These are phyloP conservation scores for Rhodotorula mucilaginosa DNA, from an alignment of 1,284 basidiomycete species.

Conservation along the genomic window DNA sequence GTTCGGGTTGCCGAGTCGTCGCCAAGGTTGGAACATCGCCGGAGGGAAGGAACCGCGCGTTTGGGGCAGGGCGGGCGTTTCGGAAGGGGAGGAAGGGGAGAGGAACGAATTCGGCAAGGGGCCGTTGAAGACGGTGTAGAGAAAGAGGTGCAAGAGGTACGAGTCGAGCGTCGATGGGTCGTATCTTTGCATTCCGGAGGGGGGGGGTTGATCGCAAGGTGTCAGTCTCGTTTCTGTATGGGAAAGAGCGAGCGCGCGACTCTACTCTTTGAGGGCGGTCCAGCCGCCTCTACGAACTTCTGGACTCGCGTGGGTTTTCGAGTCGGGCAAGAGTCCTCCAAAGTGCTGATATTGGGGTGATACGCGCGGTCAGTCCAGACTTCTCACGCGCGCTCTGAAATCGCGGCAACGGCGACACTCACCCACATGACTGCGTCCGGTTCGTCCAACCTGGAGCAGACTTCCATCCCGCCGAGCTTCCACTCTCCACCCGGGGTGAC, in stretches of 20 bases:
- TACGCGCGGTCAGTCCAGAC: too few species aligned
- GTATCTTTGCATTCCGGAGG: conserved; percentile 53
- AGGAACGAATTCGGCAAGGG: conserved; percentile 57
- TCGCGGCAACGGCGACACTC: too few species aligned
- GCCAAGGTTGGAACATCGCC: conserved; percentile 74
- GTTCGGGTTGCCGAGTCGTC: conserved; percentile 83
- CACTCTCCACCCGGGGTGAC: conserved; percentile 90
- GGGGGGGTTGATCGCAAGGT: neutral
- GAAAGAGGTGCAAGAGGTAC: conserved; percentile 79
- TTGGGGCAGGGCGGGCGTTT: conserved; percentile 61
- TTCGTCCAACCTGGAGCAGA: conserved; percentile 76
- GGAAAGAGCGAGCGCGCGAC: conserved; percentile 30
- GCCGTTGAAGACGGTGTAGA: conserved; percentile 81
- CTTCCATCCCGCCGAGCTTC: conserved; percentile 91
- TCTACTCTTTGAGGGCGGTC: conserved; percentile 74
- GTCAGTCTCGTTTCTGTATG: neutral
- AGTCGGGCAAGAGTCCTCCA: conserved; percentile 59
- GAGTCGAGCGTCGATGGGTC: conserved; percentile 73
- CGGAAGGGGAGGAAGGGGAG: conserved; percentile 60
- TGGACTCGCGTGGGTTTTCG: conserved; percentile 59
- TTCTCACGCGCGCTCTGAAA: too few species aligned
- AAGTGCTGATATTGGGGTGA: conserved; percentile 46
- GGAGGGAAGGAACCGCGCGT: conserved; percentile 71
- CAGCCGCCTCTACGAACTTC: conserved; percentile 91
- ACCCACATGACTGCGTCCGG: conserved; percentile 75